A percentile compares a stretch with the other conserved stretches of the same genome.
phyloP scores from a whole-genome alignment of 2,329 filamentous ascomycete genomes.

The Cladosporium velox region DNA sequence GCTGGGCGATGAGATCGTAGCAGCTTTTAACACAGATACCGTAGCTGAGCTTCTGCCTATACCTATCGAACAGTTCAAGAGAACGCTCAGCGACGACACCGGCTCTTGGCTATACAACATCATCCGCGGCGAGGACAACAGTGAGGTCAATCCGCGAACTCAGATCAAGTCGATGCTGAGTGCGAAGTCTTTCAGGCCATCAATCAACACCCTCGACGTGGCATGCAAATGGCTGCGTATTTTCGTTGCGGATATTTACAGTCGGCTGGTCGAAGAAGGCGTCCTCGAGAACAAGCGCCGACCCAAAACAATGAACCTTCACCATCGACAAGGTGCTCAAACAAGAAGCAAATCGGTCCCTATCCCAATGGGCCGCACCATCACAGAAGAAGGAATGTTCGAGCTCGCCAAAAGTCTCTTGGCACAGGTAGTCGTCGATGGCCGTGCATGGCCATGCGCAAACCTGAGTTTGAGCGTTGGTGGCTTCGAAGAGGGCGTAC shows the following conservation, averaged over 20 bases:
- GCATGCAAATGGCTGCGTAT: slow-evolving; percentile 85
- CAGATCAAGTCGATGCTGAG: slow-evolving; percentile 98
- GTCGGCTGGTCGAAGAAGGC: slow-evolving; percentile 85
- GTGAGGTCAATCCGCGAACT: slow-evolving; percentile 85
- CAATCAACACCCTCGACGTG: slow-evolving; percentile 75
- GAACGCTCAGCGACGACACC: slow-evolving; percentile 78
- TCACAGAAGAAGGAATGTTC: slow-evolving; percentile 73
- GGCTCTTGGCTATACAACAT: slow-evolving; percentile 82
- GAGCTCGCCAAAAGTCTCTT: slow-evolving; percentile 75
- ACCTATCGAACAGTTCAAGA: slow-evolving; percentile 73
- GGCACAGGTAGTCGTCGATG: slow-evolving; percentile 74
- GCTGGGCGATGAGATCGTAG: slow-evolving; percentile 80
- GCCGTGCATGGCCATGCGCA: slow-evolving; percentile 83
- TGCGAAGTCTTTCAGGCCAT: slow-evolving; percentile 89
- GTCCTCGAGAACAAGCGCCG: slow-evolving; percentile 83
- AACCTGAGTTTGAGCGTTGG: slow-evolving; percentile 85
- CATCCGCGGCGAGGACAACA: slow-evolving; percentile 81
- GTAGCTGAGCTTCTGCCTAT: slow-evolving; percentile 74
- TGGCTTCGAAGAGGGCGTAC: slow-evolving; percentile 88
- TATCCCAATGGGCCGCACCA: slow-evolving; percentile 72
- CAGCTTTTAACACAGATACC: slow-evolving; percentile 77
- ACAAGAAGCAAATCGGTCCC: slow-evolving; percentile 72
- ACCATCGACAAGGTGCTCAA: slow-evolving; percentile 74
- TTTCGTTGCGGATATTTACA: slow-evolving; percentile 88
- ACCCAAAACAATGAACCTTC: slow-evolving; percentile 81